phyloP scores from a whole-genome alignment of 2,329 filamentous ascomycete genomes.

The Fusarium coicis region DNA sequence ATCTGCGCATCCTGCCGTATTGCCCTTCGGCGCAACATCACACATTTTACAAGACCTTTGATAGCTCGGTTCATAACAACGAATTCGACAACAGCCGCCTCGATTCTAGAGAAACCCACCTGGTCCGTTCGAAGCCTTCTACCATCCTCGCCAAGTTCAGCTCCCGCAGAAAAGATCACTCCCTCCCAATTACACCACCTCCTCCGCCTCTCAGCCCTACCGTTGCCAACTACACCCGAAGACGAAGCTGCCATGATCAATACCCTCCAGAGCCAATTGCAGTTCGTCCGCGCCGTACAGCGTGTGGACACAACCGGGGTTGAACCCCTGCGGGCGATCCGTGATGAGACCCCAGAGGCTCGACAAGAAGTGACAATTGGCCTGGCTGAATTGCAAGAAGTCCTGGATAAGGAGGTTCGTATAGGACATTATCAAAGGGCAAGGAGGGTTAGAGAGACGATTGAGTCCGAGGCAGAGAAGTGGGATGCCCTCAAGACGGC shows the following conservation, averaged over 20 bases:
- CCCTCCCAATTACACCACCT: conserved; percentile 81
- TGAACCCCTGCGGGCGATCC: conserved; percentile 79
- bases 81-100: conserved; percentile 37
- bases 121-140: conserved; percentile 88
- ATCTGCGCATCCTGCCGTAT: conserved; percentile 48
- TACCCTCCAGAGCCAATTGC: conserved; percentile 83
- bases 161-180: conserved; percentile 62
- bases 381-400: conserved; percentile 65
- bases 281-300: conserved; percentile 91
- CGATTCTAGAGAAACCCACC: conserved; percentile 75
- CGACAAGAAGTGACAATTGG: conserved; percentile 70
- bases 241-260: conserved; percentile 78
- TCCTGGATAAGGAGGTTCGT: conserved; percentile 68
- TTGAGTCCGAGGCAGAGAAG: conserved; percentile 63
- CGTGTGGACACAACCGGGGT: conserved; percentile 78
- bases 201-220: conserved; percentile 88
- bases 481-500: conserved; percentile 79
- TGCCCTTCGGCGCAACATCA: conserved; percentile 39
- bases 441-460: conserved; percentile 49
- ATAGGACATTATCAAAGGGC: conserved; percentile 66
- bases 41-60: neutral
- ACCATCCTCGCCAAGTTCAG: conserved; percentile 52
- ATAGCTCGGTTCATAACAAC: conserved; percentile 8
- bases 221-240: conserved; percentile 69
- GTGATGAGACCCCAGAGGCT: conserved; percentile 79